Evolutionary conservation across 106 monocot species (phyloP), one percentile per base, ranked within the genome.

Genomic region (Narthecium ossifragum): DNA sequence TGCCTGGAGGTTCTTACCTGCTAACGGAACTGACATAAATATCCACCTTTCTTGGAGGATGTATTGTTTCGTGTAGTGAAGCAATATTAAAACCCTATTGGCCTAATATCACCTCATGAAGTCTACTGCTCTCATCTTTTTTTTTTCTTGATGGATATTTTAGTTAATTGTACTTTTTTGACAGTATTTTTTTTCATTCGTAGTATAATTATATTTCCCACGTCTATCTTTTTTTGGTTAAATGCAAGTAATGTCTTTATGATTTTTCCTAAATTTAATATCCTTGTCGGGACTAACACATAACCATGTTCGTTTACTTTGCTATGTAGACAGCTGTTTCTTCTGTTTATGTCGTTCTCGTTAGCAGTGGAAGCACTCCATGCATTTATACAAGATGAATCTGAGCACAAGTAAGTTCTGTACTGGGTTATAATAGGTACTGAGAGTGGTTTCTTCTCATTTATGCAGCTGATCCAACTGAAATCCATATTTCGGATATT

Each of bases 321-420:
- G 66, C 70, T 63, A 54, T 80, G 62, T 90, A 78, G 84, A 78
- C 91, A 99, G 98, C 74, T 99, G 15, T 99, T 99, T 79, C 82
- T 99, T 46, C 67, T 99, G 63, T 99, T 99, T 71, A 74, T 99
- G 78, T 84, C 98, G 57, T 99, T 99, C 64, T 99, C 98, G 34
- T 82, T 99, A 54, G 84, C 91, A 24, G 98, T 99, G 73, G 98
- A 99, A 88, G 98, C 91, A 45, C 79, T 99, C 24, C 98, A 99
- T 82, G 98, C 91, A 58, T 99, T 91, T 69, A 85, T 88, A 40
- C 87, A 99, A 71, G 91, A 99, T 82, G 98, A 99, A 85, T 88
- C 91, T 50, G 91, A 99, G 27, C 98, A 99, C 64, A 99, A 91
- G 98, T 99, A 79, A 70, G 85, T 67, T 14, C 25, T 17, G 43